phyloP scores from a whole-genome alignment of 305 asterid species.

The Rubia peregrina region DNA sequence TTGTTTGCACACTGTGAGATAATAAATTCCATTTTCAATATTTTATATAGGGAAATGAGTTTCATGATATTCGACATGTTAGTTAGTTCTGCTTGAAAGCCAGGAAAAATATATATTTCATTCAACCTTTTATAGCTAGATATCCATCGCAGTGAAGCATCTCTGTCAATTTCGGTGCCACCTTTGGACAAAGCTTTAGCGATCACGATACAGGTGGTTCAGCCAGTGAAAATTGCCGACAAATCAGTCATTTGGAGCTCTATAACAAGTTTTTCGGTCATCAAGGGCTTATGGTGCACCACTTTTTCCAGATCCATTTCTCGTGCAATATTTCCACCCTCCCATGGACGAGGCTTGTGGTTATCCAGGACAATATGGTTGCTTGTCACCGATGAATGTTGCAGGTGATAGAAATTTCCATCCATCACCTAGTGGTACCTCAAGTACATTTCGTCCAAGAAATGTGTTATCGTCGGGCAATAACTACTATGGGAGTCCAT shows the following conservation, averaged over 20 bases:
- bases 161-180: conserved; percentile 41
- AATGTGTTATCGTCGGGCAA: conserved; percentile 34
- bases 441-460: conserved; percentile 42
- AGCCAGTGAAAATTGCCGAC: conserved; percentile 36
- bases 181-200: conserved; percentile 51
- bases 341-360: conserved; percentile 46
- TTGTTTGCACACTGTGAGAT: too few relatives aligned
- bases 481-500: conserved; percentile 44
- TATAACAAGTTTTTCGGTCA: conserved; percentile 54
- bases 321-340: conserved; percentile 61
- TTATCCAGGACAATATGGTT: conserved; percentile 43
- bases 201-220: conserved; percentile 44
- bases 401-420: conserved; percentile 27
- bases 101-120: too few relatives aligned
- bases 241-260: conserved; percentile 38
- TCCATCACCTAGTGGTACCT: conserved; percentile 25
- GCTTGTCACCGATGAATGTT: conserved; percentile 35
- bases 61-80: too few relatives aligned
- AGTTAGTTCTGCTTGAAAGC: too few relatives aligned
- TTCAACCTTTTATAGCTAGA: too few relatives aligned
- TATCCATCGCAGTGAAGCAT: conserved; percentile 47
- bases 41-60: too few relatives aligned
- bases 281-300: conserved; percentile 51
- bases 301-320: conserved; percentile 51
- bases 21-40: too few relatives aligned